Base-by-base conservation (phyloP, 2,329 filamentous ascomycete genomes). In the Thelonectria olida region DNA sequence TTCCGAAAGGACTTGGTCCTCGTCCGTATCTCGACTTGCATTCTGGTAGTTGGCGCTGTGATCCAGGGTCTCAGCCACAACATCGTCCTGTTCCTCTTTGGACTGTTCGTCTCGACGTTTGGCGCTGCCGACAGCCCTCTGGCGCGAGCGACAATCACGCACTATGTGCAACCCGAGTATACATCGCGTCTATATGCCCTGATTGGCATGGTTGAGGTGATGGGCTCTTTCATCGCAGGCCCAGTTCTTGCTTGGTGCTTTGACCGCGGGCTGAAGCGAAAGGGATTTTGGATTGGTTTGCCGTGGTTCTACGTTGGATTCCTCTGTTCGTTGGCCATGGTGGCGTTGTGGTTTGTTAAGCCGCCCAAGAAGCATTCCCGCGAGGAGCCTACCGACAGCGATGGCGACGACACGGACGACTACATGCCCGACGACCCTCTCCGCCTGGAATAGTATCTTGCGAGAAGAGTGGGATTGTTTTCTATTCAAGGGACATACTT, bases 101-200 rank as follows among this genome's bases (percentile, higher is more conserved):
- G 78, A 0, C 66, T 81, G 2, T 75, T 77, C 42, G 66, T 81
- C 45, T 65, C 70, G 10, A 77, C 75, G 0, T 73, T 81, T 57
- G 79, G 79, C n/a, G 72, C 75, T 0, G 78, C 77, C 0, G 73
- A 75, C 19, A 75, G 70, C 31, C 78, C 79, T 1, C 71, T 81
- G 10, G 74, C 75, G 1, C 72, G 79, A 28, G 78, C 79, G n/a
- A 77, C 79, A 2, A 67, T 79, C 7, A 78, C 79, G 0, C 76
- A 77, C 52, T 79, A 77, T 53, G 77, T 81, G 17, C 65, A 72
- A 10, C 65, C 75, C 7, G 68, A 76, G 47, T 75, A 75, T 25
- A 81, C 77, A 2, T 80, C 79, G 28, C 73, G 78, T 22, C 63
- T 81, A 3, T 80, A 80, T 61, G 79, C 79, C 1, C 67, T 81